A percentile compares a stretch with the other conserved stretches of the same genome.
Evolutionary conservation across 495 filamentous ascomycete genomes (phyloP).

Genomic region (Aspergillus mulundensis): DNA sequence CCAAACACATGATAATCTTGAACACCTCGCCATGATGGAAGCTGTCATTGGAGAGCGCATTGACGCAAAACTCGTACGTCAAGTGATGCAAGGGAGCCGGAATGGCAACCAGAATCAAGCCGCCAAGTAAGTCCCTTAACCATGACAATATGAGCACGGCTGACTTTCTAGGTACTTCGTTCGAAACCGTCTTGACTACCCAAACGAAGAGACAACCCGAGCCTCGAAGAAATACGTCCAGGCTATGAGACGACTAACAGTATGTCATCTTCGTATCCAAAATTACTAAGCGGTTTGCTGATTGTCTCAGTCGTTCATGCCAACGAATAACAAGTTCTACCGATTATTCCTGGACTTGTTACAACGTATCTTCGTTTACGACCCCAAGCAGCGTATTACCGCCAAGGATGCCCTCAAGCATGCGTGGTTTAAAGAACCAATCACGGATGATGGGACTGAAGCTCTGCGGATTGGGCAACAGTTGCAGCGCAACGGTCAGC

Average conservation of each 20-base stretch:
- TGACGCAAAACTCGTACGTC: constrained; percentile 68
- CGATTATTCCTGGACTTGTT: constrained; percentile 83
- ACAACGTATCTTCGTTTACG: constrained; percentile 89
- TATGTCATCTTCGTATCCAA: constrained; percentile 40
- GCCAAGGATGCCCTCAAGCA: constrained; percentile 89
- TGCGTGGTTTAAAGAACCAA: constrained; percentile 85
- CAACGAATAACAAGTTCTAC: constrained; percentile 72
- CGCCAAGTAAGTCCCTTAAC: constrained; percentile 61
- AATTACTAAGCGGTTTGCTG: background rate
- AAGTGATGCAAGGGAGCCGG: constrained; percentile 62
- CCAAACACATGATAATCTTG: constrained; percentile 96
- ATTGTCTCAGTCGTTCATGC: constrained; percentile 75
- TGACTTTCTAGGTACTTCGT: constrained; percentile 69
- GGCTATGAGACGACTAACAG: constrained; percentile 85
- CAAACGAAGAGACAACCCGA: constrained; percentile 78
- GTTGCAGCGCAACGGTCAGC: constrained; percentile 27
- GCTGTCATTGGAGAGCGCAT: constrained; percentile 71
- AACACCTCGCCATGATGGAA: constrained; percentile 99
- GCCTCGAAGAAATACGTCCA: constrained; percentile 89
- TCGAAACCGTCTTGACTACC: constrained; percentile 79
- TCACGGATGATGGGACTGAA: constrained; percentile 91
- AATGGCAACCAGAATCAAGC: constrained; percentile 69
- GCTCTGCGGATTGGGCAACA: constrained; percentile 64
- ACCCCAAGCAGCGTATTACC: constrained; percentile 83
- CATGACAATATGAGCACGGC: constrained; percentile 1